These are phyloP conservation scores for Trichosporon sp. DNA, from an alignment of 1,284 basidiomycete species.

Conservation along the genomic window DNA sequence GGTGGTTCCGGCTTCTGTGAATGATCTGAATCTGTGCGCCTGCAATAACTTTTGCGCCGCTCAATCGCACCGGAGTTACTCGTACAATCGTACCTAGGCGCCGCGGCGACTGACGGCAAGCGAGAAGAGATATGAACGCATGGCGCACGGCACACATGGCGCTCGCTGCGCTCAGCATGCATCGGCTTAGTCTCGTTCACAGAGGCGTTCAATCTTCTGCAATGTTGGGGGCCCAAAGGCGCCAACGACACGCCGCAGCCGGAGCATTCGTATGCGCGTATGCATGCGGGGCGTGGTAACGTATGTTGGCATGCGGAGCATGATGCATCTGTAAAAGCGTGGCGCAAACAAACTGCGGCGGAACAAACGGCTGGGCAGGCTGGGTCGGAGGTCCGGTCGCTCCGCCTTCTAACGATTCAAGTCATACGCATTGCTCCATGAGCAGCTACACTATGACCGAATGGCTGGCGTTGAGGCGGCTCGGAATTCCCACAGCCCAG, in stretches of 20 bases:
- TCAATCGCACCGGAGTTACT: background rate
- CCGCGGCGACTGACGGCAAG: conserved; percentile 1
- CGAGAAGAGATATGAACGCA: background rate
- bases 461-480: too few species aligned
- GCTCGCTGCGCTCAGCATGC: background rate
- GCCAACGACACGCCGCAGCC: background rate
- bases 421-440: too few species aligned
- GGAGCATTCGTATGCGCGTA: background rate
- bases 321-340: too few species aligned
- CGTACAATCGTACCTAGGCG: conserved; percentile 2
- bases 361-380: too few species aligned
- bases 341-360: too few species aligned
- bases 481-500: too few species aligned
- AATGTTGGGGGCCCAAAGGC: background rate
- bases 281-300: background rate
- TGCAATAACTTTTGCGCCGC: background rate
- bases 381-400: too few species aligned
- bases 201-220: background rate
- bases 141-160: background rate
- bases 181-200: background rate
- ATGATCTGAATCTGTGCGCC: background rate
- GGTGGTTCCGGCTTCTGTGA: background rate
- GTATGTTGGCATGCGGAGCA: too few species aligned
- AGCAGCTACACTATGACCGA: too few species aligned
- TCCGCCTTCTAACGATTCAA: too few species aligned